Conservation (phyloP, 768 basidiomycete genomes). For the Mycena galopus region DNA sequence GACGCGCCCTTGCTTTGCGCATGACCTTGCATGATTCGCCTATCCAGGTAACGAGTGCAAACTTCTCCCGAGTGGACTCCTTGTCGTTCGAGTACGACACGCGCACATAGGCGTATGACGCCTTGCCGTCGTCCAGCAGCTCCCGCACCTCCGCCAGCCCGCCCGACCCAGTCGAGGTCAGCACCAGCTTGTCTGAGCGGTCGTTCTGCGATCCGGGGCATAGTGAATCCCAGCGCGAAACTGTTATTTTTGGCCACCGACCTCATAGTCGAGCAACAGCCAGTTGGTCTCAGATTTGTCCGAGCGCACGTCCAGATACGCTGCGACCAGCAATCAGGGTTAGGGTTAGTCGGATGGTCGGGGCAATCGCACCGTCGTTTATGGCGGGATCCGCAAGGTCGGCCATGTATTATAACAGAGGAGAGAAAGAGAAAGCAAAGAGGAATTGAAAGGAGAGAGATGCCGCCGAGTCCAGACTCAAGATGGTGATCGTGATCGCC, state of each 20-base stretch:
- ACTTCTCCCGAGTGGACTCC: slow-evolving; percentile 90
- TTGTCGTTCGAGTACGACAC: slow-evolving; percentile 90
- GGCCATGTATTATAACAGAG: slow-evolving; percentile 66
- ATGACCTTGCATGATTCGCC: slow-evolving; percentile 87
- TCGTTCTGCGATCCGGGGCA: slow-evolving; percentile 61
- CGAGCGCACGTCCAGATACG: slow-evolving; percentile 88
- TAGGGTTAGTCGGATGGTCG: slow-evolving; percentile 41
- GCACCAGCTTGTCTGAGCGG: slow-evolving; percentile 82
- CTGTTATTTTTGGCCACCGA: slow-evolving; percentile 3
- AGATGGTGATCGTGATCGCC: not conserved
- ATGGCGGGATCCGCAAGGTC: slow-evolving; percentile 84
- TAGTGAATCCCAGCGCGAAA: too few relatives aligned
- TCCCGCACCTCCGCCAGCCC: slow-evolving; percentile 84
- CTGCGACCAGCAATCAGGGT: slow-evolving; percentile 54
- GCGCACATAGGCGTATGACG: slow-evolving; percentile 87
- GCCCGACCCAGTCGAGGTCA: slow-evolving; percentile 85
- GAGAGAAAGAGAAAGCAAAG: slow-evolving; percentile 19
- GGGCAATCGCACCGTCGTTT: slow-evolving; percentile 67
- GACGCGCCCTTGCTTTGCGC: slow-evolving; percentile 88
- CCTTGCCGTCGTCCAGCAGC: slow-evolving; percentile 77
- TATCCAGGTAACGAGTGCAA: slow-evolving; percentile 88
- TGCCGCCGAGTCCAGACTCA: too few relatives aligned
- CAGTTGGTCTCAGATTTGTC: slow-evolving; percentile 92
- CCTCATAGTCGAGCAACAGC: slow-evolving; percentile 92
- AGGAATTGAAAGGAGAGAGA: not conserved